Percentiles rank a stretch among this genome's conserved stretches.
Conservation (phyloP, 176 grass and related monocot species). For the Puccinellia tenuiflora region DNA sequence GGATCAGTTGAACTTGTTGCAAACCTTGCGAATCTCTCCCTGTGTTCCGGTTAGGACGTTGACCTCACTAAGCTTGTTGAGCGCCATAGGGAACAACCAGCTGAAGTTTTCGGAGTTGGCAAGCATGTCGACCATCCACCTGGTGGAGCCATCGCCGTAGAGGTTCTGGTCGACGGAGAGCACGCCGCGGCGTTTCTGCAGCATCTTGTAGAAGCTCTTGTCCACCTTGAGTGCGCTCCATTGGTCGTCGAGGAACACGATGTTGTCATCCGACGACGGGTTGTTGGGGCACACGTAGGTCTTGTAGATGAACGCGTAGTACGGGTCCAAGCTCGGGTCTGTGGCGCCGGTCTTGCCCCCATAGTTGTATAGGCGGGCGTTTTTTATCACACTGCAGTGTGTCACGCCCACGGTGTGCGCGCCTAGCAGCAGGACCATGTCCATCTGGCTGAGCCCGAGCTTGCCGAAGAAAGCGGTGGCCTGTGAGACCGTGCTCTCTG, state of each 20-base stretch:
- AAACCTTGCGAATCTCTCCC: slow-evolving; percentile 35
- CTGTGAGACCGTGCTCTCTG: slow-evolving; percentile 12
- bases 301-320: neutral
- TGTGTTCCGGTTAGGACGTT: slow-evolving; percentile 35
- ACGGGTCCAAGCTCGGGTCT: slow-evolving; percentile 15
- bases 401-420: slow-evolving; percentile 50
- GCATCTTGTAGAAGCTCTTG: slow-evolving; percentile 49
- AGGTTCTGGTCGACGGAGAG: slow-evolving; percentile 41
- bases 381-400: slow-evolving; percentile 33
- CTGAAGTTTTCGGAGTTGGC: slow-evolving; percentile 6
- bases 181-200: slow-evolving; percentile 24
- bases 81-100: neutral
- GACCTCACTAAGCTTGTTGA: slow-evolving; percentile 39
- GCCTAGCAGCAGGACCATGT: slow-evolving; percentile 45
- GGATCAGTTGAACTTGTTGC: slow-evolving; percentile 20
- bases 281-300: slow-evolving; percentile 17
- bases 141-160: slow-evolving; percentile 10
- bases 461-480: slow-evolving; percentile 13
- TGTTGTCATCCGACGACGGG: neutral
- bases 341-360: slow-evolving; percentile 22
- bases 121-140: slow-evolving; percentile 28
- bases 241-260: slow-evolving; percentile 25
- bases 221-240: slow-evolving; percentile 25
- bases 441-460: slow-evolving; percentile 20
- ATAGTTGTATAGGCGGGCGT: slow-evolving; percentile 39